A percentile compares a stretch with the other conserved stretches of the same genome.
These are phyloP conservation scores for Neofusicoccum cordaticola DNA, from an alignment of 2,329 filamentous ascomycete genomes.

Conservation along the genomic window DNA sequence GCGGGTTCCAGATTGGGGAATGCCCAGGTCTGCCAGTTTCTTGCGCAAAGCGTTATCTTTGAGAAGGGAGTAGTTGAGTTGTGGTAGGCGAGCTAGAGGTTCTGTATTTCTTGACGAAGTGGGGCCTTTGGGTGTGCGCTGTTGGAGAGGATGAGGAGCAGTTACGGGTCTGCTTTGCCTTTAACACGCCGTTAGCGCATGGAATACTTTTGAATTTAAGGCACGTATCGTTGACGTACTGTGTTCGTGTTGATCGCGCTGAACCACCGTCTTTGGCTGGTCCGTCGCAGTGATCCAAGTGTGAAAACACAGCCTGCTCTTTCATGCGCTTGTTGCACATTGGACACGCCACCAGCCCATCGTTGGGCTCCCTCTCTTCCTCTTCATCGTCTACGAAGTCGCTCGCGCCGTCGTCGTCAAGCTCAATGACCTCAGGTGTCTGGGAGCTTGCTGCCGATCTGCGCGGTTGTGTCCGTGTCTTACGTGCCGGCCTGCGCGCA, in stretches of 20 bases:
- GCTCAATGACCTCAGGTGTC: conserved; percentile 25
- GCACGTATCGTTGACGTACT: conserved; percentile 22
- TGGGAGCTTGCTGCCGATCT: conserved; percentile 23
- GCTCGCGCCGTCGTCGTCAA: conserved; percentile 24
- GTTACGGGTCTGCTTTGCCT: background rate
- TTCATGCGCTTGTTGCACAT: conserved; percentile 81
- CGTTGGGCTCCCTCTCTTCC: conserved; percentile 49
- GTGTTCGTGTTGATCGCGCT: conserved; percentile 27
- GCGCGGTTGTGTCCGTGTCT: conserved; percentile 39
- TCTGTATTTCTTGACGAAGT: conserved; percentile 25
- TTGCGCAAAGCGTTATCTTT: conserved; percentile 75
- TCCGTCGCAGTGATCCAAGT: conserved; percentile 68
- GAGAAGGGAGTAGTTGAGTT: conserved; percentile 82
- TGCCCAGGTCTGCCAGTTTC: conserved; percentile 77
- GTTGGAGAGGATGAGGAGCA: conserved; percentile 22
- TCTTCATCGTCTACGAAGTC: conserved; percentile 40
- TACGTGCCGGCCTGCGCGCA: conserved; percentile 51
- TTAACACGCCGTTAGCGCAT: background rate
- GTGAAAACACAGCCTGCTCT: conserved; percentile 70
- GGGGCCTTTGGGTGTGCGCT: conserved; percentile 24
- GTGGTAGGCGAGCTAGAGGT: conserved; percentile 55
- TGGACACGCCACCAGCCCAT: conserved; percentile 79
- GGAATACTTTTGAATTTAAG: background rate
- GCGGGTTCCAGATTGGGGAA: conserved; percentile 67
- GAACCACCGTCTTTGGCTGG: conserved; percentile 27